Conservation (phyloP, 345 rosid genomes). For the Eutrema japonicum region DNA sequence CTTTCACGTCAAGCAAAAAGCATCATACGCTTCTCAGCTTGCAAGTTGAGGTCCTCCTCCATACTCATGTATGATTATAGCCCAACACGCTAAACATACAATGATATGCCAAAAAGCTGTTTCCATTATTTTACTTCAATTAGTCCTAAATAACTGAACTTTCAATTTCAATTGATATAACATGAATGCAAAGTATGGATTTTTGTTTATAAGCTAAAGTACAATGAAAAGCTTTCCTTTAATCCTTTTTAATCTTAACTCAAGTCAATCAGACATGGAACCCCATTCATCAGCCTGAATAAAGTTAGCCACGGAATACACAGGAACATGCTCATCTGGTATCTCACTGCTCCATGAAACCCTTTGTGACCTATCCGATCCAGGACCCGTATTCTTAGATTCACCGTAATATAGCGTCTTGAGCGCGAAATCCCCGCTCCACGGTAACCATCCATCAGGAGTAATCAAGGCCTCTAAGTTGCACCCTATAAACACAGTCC, state of each 20-base stretch:
- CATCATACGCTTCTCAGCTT: slow-evolving; percentile 10
- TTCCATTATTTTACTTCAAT: slow-evolving; percentile 14
- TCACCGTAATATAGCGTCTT: slow-evolving; percentile 90
- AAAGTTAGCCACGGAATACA: slow-evolving; percentile 74
- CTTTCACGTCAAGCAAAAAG: slow-evolving; percentile 34
- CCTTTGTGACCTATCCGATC: slow-evolving; percentile 55
- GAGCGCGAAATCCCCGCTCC: slow-evolving; percentile 68
- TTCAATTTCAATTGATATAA: slow-evolving; percentile 4
- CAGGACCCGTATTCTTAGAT: slow-evolving; percentile 67
- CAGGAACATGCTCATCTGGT: slow-evolving; percentile 54
- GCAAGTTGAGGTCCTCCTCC: slow-evolving; percentile 25
- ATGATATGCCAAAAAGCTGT: not conserved
- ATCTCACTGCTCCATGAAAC: slow-evolving; percentile 79
- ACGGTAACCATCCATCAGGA: slow-evolving; percentile 84
- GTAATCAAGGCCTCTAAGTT: slow-evolving; percentile 58
- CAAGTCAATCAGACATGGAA: slow-evolving; percentile 45
- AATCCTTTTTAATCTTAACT: not conserved
- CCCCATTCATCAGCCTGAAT: slow-evolving; percentile 88
- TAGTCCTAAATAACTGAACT: slow-evolving; percentile 17
- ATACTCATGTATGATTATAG: slow-evolving; percentile 19
- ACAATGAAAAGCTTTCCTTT: slow-evolving; percentile 21
- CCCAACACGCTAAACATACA: slow-evolving; percentile 14
- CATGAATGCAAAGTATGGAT: slow-evolving; percentile 12
- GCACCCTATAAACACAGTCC: slow-evolving; percentile 72
- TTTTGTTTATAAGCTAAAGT: not conserved